These are phyloP conservation scores for Exophiala sp. DNA, from an alignment of 2,329 filamentous ascomycete species.

Conservation along the genomic window DNA sequence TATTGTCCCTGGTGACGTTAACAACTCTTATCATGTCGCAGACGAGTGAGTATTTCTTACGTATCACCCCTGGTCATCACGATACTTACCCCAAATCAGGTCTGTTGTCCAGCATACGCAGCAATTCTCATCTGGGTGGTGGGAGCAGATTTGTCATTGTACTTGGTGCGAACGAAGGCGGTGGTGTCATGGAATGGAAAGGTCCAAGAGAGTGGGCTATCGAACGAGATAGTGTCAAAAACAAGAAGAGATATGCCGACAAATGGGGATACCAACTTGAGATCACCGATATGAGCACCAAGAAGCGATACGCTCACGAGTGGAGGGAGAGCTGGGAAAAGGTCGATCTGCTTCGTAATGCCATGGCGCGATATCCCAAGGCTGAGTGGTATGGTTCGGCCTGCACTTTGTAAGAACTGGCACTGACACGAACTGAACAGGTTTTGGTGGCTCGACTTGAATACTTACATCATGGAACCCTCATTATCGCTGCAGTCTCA, in stretches of 20 bases:
- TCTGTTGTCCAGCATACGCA: conserved; percentile 61
- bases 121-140: conserved; percentile 69
- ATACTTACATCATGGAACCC: conserved; percentile 97
- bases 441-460: conserved; percentile 99
- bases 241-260: conserved; percentile 84
- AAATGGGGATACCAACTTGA: conserved; percentile 95
- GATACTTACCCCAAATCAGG: conserved; percentile 37
- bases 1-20: conserved; percentile 33
- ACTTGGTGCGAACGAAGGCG: conserved; percentile 86
- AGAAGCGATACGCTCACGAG: conserved; percentile 97
- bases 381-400: conserved; percentile 76
- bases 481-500: conserved; percentile 84
- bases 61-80: neutral
- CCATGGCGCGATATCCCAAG: conserved; percentile 87
- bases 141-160: conserved; percentile 93
- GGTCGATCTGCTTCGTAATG: conserved; percentile 85
- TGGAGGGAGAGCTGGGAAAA: conserved; percentile 99
- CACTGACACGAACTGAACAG: conserved; percentile 45
- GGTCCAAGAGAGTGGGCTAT: conserved; percentile 96
- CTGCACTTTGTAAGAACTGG: neutral
- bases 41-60: conserved; percentile 18
- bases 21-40: conserved; percentile 25
- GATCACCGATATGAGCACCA: conserved; percentile 96
- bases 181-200: conserved; percentile 99
- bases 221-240: conserved; percentile 90